Evolutionary conservation across 2,329 filamentous ascomycete genomes (phyloP), one percentile per base, ranked within the genome.

Genomic region (Alternaria triticimaculans): DNA sequence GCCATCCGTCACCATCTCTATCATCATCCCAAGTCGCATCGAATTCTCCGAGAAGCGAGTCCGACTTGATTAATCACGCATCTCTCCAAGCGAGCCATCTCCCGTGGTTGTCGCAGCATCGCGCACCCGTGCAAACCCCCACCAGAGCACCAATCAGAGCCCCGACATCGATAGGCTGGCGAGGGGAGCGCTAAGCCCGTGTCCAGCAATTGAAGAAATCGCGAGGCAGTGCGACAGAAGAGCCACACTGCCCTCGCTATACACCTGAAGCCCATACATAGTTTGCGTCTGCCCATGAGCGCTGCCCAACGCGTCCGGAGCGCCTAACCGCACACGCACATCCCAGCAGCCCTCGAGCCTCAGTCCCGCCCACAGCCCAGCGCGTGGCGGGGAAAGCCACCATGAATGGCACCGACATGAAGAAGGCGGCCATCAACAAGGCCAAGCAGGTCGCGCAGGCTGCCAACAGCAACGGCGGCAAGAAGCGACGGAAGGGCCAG

Each of bases 401-500:
- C 72, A 89, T 89, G 88, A 89, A 89, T 83, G 87, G 87, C 76
- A 84, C 84, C 76, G 87, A 88, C 73, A 85, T 89, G 75, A 89
- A 88, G 75, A 88, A 89, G 80, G 86, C 87, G 60, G 87, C 87
- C 74, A 86, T 89, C 80, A 87, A 87, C 80, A 89, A 89, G 81
- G 88, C 87, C 62, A 90, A 90, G 80, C 86, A 88, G 78, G 87
- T 88, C 77, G 87, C 87, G 65, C 83, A 87, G 82, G 86, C 84
- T 58, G 83, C 84, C 57, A 84, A 84, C 80, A 83, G 82, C 64
- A 87, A 84, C 78, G 84, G 83, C 73, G 85, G 83, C 67, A 92
- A 92, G 85, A 93, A 93, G 85, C 87, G 90, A 76, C 90, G 90
- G 84, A 93, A 93, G 85, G 89, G 90, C 45, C 86, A 86, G 58